A percentile compares a stretch with the other conserved stretches of the same genome.
Conservation (phyloP, 768 basidiomycete genomes). For the Rhizopogon roseolus region DNA sequence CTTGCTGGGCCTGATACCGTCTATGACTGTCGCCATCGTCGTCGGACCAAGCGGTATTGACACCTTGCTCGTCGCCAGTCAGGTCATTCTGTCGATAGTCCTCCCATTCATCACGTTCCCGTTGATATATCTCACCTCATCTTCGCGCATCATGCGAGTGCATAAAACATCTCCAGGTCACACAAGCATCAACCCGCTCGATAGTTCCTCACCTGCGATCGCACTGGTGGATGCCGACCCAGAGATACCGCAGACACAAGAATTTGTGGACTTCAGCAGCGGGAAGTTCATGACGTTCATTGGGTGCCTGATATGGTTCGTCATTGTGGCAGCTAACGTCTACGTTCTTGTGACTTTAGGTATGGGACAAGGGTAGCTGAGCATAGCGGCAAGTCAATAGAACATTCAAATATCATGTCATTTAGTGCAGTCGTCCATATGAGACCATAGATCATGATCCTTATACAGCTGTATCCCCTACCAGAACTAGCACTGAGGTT, state of each 20-base stretch:
- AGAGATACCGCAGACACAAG: slow-evolving; percentile 20
- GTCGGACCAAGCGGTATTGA: slow-evolving; percentile 69
- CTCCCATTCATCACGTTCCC: slow-evolving; percentile 86
- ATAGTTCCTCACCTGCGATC: background rate
- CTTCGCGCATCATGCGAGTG: slow-evolving; percentile 66
- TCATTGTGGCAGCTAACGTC: slow-evolving; percentile 66
- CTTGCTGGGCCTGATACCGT: slow-evolving; percentile 75
- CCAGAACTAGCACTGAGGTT: too few relatives aligned
- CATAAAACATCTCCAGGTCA: slow-evolving; percentile 19
- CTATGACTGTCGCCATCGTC: slow-evolving; percentile 70
- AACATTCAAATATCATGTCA: too few relatives aligned
- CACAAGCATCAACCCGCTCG: background rate
- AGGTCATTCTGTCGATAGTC: slow-evolving; percentile 79
- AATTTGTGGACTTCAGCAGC: slow-evolving; percentile 60
- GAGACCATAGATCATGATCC: too few relatives aligned
- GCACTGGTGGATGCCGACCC: background rate
- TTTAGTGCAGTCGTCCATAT: too few relatives aligned
- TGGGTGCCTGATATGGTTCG: slow-evolving; percentile 56
- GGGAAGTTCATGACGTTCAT: slow-evolving; percentile 43
- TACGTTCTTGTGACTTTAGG: slow-evolving; percentile 69
- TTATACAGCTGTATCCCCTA: too few relatives aligned
- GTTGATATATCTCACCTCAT: slow-evolving; percentile 68
- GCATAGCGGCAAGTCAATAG: background rate
- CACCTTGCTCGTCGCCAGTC: slow-evolving; percentile 77
- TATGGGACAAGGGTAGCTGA: slow-evolving; percentile 26